Base-by-base conservation (phyloP, 1,139 yeast genomes). In the Arxiozyma telluris region DNA sequence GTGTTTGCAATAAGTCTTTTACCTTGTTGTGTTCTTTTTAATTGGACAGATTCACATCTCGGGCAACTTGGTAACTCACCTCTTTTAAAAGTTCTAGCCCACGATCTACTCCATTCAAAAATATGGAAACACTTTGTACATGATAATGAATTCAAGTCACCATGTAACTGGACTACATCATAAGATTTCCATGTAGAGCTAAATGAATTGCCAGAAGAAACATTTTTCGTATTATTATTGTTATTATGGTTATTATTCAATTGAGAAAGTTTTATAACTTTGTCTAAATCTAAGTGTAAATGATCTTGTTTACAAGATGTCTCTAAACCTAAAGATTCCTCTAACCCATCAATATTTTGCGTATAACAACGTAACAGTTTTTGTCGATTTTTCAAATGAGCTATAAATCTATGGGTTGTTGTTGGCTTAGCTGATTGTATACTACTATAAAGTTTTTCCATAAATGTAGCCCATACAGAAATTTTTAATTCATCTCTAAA, bases 161-260 rank as follows among this genome's bases (percentile, higher is more conserved):
- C 98, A 65, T 93, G 98, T 44, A 93, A 73, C 68, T 89, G 97
- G 12, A 91, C 83, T 21, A 88, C 96, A 61, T 89, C 91, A 53
- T 82, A 71, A 43, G 73, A 74, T 59, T 78, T 81, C 91, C 90
- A 84, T 18, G 58, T 62, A 43, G 59, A 56, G 20, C 55, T 56
- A 52, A 64, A 64, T n/a, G 45, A 42, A 34, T 30, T 23, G 11
- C 54, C 54, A 17, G 55, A 44, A 8, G 47, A 21, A n/a, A 34
- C 17, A 30, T 48, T 44, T 41, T 38, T 41, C 47, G 22, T 44
- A 21, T 43, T 39, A 30, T 18, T 51, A 41, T 39, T 52, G 50
- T 27, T 47, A 21, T 5, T 34, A 20, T 12, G 46, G n/a, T 23
- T 23, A 27, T 27, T 27, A 27, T 27, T 27, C 23, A 27, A 38